A percentile compares a stretch with the other conserved stretches of the same genome.
Conservation (phyloP, 495 filamentous ascomycete genomes). For the Geoglossum glabrum region DNA sequence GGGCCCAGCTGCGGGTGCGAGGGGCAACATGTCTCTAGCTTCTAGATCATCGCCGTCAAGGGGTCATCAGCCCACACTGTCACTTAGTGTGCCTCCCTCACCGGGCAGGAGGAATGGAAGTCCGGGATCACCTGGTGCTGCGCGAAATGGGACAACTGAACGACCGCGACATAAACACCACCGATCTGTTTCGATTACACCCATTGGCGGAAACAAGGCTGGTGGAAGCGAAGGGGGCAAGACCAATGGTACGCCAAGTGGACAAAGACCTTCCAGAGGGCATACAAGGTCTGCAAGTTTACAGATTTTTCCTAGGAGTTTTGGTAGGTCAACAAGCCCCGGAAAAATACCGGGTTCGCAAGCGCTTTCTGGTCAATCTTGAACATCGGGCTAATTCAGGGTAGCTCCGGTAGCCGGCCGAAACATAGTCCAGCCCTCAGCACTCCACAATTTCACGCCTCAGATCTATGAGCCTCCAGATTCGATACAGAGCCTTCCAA, state of each 20-base stretch:
- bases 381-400: neutral
- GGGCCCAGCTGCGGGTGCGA: neutral
- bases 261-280: constrained; percentile 33
- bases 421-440: neutral
- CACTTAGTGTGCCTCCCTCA: constrained; percentile 1
- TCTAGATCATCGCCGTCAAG: neutral
- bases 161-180: constrained; percentile 31
- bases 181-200: constrained; percentile 87
- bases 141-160: constrained; percentile 1
- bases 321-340: constrained; percentile 17
- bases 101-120: neutral
- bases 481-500: constrained; percentile 17
- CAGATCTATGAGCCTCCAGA: neutral
- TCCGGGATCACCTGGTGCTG: constrained; percentile 6
- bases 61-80: constrained; percentile 4
- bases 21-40: neutral
- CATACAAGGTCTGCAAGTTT: constrained; percentile 73
- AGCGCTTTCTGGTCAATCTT: neutral
- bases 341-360: constrained; percentile 22
- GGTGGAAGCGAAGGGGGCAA: constrained; percentile 19
- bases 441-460: neutral
- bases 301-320: constrained; percentile 46
- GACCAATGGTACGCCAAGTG: constrained; percentile 9
- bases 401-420: neutral
- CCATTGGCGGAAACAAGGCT: constrained; percentile 48